Conservation (phyloP, 2,329 filamentous ascomycete species). For the Monosporascus sp. region DNA sequence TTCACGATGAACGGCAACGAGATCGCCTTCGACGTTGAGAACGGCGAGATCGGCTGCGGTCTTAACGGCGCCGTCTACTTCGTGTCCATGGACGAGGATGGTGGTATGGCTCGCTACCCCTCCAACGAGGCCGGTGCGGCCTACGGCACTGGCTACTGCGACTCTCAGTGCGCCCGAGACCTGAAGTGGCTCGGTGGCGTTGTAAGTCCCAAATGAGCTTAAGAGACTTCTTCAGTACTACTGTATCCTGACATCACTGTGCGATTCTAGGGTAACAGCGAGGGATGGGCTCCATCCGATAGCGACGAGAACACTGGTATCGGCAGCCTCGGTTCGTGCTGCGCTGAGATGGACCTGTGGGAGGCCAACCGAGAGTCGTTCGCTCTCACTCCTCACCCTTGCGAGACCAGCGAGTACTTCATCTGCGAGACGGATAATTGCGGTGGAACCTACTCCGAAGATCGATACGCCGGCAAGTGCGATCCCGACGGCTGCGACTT, state of each 20-base stretch:
- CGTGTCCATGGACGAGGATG: slow-evolving; percentile 48
- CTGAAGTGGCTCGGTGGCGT: slow-evolving; percentile 48
- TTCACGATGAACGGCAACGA: slow-evolving; percentile 54
- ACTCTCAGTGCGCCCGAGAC: slow-evolving; percentile 40
- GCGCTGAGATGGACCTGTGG: slow-evolving; percentile 56
- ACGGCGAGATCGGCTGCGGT: slow-evolving; percentile 52
- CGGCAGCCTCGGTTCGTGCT: slow-evolving; percentile 46
- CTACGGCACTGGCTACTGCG: slow-evolving; percentile 53
- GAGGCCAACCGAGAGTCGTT: slow-evolving; percentile 54
- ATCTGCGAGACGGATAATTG: slow-evolving; percentile 40
- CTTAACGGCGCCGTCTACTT: slow-evolving; percentile 58
- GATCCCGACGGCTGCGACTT: slow-evolving; percentile 61
- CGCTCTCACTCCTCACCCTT: slow-evolving; percentile 56
- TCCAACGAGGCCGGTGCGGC: slow-evolving; percentile 43
- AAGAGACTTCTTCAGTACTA: not conserved
- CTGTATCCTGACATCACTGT: not conserved
- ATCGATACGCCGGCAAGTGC: slow-evolving; percentile 51
- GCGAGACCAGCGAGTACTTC: slow-evolving; percentile 38
- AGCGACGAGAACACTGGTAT: slow-evolving; percentile 43
- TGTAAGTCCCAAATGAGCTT: slow-evolving; percentile 19
- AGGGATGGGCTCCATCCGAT: slow-evolving; percentile 39
- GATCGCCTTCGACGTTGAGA: slow-evolving; percentile 59
- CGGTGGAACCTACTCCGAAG: slow-evolving; percentile 38
- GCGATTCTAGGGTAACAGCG: slow-evolving; percentile 31
- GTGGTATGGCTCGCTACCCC: slow-evolving; percentile 38